Conservation (phyloP, 2,329 filamentous ascomycete genomes). For the Pestalotiopsis sp. region DNA sequence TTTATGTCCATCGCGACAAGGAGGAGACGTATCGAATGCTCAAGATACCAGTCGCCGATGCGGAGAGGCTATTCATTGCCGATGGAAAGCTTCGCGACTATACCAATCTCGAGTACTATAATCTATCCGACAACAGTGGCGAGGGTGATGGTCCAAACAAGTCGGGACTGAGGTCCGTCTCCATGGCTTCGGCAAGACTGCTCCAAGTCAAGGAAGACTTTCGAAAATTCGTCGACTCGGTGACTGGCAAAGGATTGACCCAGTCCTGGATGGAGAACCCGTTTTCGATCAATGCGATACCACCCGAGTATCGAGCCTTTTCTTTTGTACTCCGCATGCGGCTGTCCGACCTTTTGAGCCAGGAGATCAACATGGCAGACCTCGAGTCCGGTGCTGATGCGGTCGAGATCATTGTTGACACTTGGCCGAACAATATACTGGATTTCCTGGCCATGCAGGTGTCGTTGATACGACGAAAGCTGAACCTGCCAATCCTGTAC, state of each 20-base stretch:
- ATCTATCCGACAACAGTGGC: constrained; percentile 52
- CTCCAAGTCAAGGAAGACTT: constrained; percentile 63
- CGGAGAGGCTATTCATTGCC: constrained; percentile 56
- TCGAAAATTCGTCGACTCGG: constrained; percentile 56
- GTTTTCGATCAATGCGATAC: constrained; percentile 59
- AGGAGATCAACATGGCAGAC: constrained; percentile 49
- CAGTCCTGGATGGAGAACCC: constrained; percentile 58
- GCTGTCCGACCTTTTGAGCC: constrained; percentile 55
- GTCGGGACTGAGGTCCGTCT: constrained; percentile 37
- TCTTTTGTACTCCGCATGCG: constrained; percentile 65
- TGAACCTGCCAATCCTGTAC: constrained; percentile 57
- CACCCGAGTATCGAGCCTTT: constrained; percentile 56
- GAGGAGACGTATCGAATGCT: constrained; percentile 61
- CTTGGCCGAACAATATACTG: constrained; percentile 50
- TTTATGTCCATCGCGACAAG: constrained; percentile 68
- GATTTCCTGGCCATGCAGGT: constrained; percentile 55
- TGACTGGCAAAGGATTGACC: constrained; percentile 53
- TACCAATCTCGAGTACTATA: constrained; percentile 73
- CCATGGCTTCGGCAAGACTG: constrained; percentile 56
- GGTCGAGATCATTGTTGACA: constrained; percentile 60
- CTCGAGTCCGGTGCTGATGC: constrained; percentile 60
- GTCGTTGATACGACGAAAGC: constrained; percentile 54
- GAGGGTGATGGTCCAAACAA: constrained; percentile 28
- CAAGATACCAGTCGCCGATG: constrained; percentile 43
- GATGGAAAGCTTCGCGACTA: constrained; percentile 59